Evolutionary conservation across 108 stramenopile species (phyloP).

Genomic region (Skeletonema tropicum): DNA sequence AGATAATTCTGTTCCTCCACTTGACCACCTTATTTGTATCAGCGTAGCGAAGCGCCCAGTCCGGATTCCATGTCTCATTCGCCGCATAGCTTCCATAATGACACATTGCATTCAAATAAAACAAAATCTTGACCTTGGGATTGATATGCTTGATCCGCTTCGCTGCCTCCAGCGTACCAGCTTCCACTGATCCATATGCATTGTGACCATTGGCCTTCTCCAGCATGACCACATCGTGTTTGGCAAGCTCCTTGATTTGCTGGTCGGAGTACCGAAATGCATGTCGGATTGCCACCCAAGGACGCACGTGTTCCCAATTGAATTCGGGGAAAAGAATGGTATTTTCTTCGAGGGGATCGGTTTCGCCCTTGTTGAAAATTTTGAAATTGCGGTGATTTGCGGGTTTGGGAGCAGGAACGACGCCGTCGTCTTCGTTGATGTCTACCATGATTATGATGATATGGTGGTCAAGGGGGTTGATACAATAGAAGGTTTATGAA

Average conservation of each 20-base stretch:
- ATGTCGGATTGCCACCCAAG: slow-evolving; percentile 33
- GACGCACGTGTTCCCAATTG: slow-evolving; percentile 40
- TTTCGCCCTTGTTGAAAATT: slow-evolving; percentile 4
- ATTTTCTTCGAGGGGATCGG: slow-evolving; percentile 7
- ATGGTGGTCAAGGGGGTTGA: too few species aligned
- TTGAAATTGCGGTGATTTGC: slow-evolving; percentile 3
- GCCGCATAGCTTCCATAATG: slow-evolving; percentile 39
- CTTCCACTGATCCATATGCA: slow-evolving; percentile 32
- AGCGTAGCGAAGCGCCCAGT: slow-evolving; percentile 24
- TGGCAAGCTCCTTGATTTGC: slow-evolving; percentile 33
- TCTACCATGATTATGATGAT: neutral
- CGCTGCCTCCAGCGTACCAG: slow-evolving; percentile 39
- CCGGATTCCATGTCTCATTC: slow-evolving; percentile 24
- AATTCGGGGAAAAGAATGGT: slow-evolving; percentile 23
- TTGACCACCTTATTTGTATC: slow-evolving; percentile 6
- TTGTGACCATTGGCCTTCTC: slow-evolving; percentile 41
- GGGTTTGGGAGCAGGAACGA: neutral
- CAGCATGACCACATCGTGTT: slow-evolving; percentile 41
- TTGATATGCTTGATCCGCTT: slow-evolving; percentile 34
- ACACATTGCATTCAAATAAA: slow-evolving; percentile 48
- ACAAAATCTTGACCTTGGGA: slow-evolving; percentile 37
- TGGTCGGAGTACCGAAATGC: slow-evolving; percentile 21
- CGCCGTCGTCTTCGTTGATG: slow-evolving; percentile 5
- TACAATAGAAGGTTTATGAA: too few species aligned
- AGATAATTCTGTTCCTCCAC: slow-evolving; percentile 24